phyloP scores from a whole-genome alignment of 208 protist genomes.

The Leishmania gerbilli region DNA sequence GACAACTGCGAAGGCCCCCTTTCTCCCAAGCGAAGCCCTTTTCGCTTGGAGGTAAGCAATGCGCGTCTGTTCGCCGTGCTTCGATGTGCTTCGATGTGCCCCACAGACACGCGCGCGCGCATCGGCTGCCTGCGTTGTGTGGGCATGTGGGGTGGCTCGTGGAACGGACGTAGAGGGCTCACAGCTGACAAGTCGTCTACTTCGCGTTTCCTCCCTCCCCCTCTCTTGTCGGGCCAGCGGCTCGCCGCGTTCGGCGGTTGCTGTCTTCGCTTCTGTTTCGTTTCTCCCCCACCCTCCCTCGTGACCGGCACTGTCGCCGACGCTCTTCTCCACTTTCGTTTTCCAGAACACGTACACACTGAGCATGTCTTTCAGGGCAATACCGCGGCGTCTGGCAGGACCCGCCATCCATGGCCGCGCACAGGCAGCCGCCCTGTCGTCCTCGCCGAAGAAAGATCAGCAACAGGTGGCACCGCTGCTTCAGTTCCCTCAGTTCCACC shows the following conservation, averaged over 20 bases:
- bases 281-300: neutral
- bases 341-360: neutral
- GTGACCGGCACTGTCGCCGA: neutral
- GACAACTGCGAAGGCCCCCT: neutral
- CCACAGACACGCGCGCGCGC: neutral
- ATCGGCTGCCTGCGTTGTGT: neutral
- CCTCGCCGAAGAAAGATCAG: neutral
- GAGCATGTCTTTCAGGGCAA: slow-evolving; percentile 15
- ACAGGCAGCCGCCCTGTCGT: neutral
- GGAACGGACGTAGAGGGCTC: neutral
- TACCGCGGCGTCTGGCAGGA: slow-evolving; percentile 5
- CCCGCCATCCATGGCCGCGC: slow-evolving; percentile 1
- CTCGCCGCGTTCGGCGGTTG: neutral
- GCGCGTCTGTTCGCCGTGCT: neutral
- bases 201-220: too few species aligned
- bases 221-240: too few species aligned
- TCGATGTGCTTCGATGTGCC: neutral
- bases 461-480: slow-evolving; percentile 11
- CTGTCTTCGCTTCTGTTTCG: neutral
- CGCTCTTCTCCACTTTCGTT: neutral
- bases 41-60: neutral
- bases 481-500: slow-evolving; percentile 50
- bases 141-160: neutral
- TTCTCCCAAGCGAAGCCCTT: neutral
- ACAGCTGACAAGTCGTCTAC: neutral